These are phyloP conservation scores for Metarhizium robertsii DNA, from an alignment of 2,329 filamentous ascomycete genomes.

Conservation along the genomic window DNA sequence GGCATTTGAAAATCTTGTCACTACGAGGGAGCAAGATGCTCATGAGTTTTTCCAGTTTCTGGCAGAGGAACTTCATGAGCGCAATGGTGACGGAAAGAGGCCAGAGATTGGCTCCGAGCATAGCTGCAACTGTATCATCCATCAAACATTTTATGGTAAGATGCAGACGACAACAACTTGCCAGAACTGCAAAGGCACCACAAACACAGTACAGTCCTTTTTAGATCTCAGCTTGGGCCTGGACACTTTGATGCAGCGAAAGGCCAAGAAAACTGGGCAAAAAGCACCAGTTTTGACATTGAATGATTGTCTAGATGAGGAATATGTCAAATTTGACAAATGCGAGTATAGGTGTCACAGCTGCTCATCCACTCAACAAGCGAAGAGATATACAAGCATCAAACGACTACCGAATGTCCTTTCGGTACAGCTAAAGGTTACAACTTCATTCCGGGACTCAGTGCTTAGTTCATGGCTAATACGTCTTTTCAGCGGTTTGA, in stretches of 20 bases:
- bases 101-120: constrained; percentile 50
- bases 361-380: constrained; percentile 69
- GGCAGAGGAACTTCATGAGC: constrained; percentile 79
- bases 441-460: background rate
- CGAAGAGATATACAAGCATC: constrained; percentile 75
- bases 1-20: constrained; percentile 66
- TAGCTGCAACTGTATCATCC: constrained; percentile 81
- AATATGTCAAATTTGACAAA: constrained; percentile 80
- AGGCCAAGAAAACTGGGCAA: constrained; percentile 43
- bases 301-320: constrained; percentile 68
- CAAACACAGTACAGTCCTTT: constrained; percentile 77
- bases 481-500: constrained; percentile 50
- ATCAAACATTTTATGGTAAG: constrained; percentile 90
- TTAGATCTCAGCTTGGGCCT: constrained; percentile 84
- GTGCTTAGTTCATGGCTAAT: background rate
- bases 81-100: constrained; percentile 63
- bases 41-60: constrained; percentile 97
- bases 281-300: constrained; percentile 39
- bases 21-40: constrained; percentile 91
- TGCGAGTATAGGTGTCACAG: constrained; percentile 82
- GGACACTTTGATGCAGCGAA: constrained; percentile 63
- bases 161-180: constrained; percentile 86
- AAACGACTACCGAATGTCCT: constrained; percentile 80
- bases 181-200: constrained; percentile 74
- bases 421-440: constrained; percentile 84